Base-by-base conservation (phyloP, 352 stramenopile species). In the Phytophthora europaea region DNA sequence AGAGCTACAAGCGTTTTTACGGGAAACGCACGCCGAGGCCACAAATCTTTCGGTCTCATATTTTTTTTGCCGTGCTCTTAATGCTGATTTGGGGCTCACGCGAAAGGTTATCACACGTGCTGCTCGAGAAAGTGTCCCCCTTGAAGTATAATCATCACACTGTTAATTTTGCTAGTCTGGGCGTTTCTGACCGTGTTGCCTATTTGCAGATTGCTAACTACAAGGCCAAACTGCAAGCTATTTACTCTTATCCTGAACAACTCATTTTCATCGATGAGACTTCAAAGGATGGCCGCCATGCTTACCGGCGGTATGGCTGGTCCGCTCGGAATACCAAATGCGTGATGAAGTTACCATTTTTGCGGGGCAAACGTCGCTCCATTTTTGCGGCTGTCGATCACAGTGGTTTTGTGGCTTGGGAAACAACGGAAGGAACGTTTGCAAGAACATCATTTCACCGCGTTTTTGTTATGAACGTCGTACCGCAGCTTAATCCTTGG, bases 401-500 rank as follows among this genome's bases (percentile, higher is more conserved):
- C 6, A 10, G 18, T n/a, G 40, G 40, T 3, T 48, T 48, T 13
- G 12, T 13, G 3, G 40, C 40, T 6, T 48, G 40, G 16, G 40
- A 48, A 5, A 48, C 40, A 13, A 40, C 34, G 2, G 34, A 40
- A 5, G 40, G 40, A 0, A 48, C 40, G 0, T 48, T 48, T 9
- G 10, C 40, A 3, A 18, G 40, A 9, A 48, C 2, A 2, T 20
- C 15, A n/a, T 76, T 72, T 34, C 63, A 66, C 33, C 40, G 58
- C 3, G 57, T 28, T 3, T 69, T 76, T 26, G 22, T 73, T 1
- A 20, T 10, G 0, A 47, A 28, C 20, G 26, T 40, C 2, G 52
- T 23, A 6, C 45, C 23, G 7, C 45, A 31, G 5, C 48, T 80
- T 3, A 76, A 69, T n/a, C 73, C 73, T 6, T 71, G 53, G 62